Conservation (phyloP, 2,329 filamentous ascomycete species). For the Ceratocystis harringtonii region DNA sequence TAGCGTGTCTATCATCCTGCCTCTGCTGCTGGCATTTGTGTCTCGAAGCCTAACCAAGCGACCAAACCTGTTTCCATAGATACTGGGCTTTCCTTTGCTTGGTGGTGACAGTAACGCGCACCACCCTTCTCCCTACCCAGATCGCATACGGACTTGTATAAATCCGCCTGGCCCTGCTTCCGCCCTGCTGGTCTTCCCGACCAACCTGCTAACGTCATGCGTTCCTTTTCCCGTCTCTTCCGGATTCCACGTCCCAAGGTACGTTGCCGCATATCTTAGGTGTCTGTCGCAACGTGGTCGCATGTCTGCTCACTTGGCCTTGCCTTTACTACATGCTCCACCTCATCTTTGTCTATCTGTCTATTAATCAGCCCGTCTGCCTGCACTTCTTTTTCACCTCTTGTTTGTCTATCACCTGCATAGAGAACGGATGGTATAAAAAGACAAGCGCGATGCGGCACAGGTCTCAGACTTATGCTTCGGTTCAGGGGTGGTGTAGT, state of each 20-base stretch:
- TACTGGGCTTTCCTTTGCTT: background rate
- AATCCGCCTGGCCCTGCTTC: background rate
- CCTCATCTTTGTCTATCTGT: background rate
- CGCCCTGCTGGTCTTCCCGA: background rate
- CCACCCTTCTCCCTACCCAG: background rate
- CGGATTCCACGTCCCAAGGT: slow-evolving; percentile 30
- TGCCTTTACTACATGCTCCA: background rate
- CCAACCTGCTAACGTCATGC: slow-evolving; percentile 10
- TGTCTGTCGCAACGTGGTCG: background rate
- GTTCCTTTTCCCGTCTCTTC: slow-evolving; percentile 19
- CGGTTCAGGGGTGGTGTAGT: background rate
- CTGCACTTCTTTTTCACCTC: background rate
- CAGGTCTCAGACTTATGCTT: background rate
- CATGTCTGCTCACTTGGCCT: background rate
- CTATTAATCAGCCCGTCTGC: background rate
- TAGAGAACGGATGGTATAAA: background rate
- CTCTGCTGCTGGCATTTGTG: background rate
- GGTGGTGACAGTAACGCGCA: background rate
- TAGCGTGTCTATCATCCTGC: background rate
- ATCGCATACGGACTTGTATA: too few relatives aligned
- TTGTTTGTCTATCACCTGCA: background rate
- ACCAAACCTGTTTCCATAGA: background rate
- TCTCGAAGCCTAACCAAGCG: background rate
- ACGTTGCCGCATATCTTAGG: slow-evolving; percentile 18
- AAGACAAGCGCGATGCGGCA: background rate